Evolutionary conservation across 176 grass and related monocot genomes (phyloP), one percentile per base, ranked within the genome.

Genomic region (Triticum turgidum): DNA sequence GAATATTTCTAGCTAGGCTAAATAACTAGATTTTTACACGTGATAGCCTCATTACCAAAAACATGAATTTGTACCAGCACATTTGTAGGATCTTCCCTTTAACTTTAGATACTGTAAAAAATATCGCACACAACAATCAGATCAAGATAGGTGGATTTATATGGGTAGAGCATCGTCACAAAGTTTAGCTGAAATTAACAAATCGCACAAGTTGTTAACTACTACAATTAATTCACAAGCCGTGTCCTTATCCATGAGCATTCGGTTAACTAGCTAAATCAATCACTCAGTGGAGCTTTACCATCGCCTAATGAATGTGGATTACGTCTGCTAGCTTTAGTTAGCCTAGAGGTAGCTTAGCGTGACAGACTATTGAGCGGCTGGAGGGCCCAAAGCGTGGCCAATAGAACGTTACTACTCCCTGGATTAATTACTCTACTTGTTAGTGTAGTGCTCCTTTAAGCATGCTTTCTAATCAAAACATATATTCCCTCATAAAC

Each of bases 221-320:
- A 67, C 24, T 78, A n/a, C 12, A 75, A 47, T 74, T 29, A 87
- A 21, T 59, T 79, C 37, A 69, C 61, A 67, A n/a, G 29, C 3
- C 49, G 42, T 85, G 77, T 77, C 24, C 86, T 81, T 91, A 85
- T 88, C 89, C 77, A 35, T 37, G 80, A 87, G 89, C 27, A 84
- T 81, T 76, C 76, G 10, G 32, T 85, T 88, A 81, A 30, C 30
- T 77, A 70, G 39, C 41, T 65, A 85, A 85, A 88, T 80, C 77
- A 32, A 81, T 85, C 86, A 69, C 7, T 76, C 61, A 85, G 89
- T 91, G 86, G 77, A 85, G 77, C 89, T 81, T 91, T 88, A 91
- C 82, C 82, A 56, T 34, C 86, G 82, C 71, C 30, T 71, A 79
- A 77, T 59, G 17, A 67, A 78, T 82, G 63, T 56, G 63, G 86